Evolutionary conservation across 1,284 basidiomycete genomes (phyloP).

Genomic region (Wallemia hederae): DNA sequence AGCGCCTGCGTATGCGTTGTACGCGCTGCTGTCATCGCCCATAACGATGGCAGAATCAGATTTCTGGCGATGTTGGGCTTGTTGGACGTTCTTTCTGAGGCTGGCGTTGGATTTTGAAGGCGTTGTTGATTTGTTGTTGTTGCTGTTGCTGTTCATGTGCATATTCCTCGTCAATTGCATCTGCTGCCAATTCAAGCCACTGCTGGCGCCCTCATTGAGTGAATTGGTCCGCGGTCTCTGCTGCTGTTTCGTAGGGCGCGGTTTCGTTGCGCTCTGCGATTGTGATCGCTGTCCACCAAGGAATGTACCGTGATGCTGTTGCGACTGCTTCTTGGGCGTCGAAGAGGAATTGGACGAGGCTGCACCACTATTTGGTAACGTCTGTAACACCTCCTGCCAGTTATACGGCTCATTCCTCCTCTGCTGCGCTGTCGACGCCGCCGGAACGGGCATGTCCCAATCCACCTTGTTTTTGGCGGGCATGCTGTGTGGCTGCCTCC

Average conservation of each 20-base stretch:
- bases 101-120: background rate
- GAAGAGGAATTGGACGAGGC: background rate
- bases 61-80: background rate
- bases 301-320: background rate
- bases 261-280: background rate
- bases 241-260: background rate
- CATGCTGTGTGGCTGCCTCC: background rate
- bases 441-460: conserved; percentile 1
- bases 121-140: background rate
- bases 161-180: background rate
- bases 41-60: background rate
- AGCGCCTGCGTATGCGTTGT: conserved; percentile 1
- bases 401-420: background rate
- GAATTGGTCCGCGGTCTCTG: background rate
- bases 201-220: background rate
- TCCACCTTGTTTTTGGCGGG: background rate
- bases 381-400: background rate
- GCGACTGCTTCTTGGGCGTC: background rate
- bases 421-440: background rate
- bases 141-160: too few relatives aligned
- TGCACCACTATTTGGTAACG: background rate
- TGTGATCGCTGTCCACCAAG: background rate
- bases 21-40: background rate
- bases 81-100: background rate
- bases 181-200: background rate